These are phyloP conservation scores for Lepidium aucheri DNA, from an alignment of 345 rosid genomes.

Conservation along the genomic window DNA sequence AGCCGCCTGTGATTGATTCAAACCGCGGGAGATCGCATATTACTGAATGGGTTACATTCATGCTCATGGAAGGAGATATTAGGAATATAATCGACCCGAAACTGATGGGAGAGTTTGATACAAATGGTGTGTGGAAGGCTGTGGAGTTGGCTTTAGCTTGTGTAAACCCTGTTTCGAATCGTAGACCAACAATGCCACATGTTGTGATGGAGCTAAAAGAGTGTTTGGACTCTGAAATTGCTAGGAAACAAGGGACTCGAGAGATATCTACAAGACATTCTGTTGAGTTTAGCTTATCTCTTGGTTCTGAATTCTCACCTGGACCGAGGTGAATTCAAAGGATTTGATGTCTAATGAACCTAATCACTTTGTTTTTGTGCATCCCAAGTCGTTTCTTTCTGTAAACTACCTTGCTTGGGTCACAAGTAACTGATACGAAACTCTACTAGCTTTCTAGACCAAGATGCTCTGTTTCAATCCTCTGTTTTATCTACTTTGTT, in stretches of 20 bases:
- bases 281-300: slow-evolving; percentile 4
- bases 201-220: slow-evolving; percentile 33
- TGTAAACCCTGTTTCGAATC: slow-evolving; percentile 17
- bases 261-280: slow-evolving; percentile 3
- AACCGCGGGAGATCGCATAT: slow-evolving; percentile 2
- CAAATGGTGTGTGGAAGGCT: slow-evolving; percentile 38
- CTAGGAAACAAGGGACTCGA: slow-evolving; percentile 13
- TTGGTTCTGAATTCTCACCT: not conserved
- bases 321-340: slow-evolving; percentile 12
- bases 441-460: not conserved
- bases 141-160: slow-evolving; percentile 46
- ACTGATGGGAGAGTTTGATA: slow-evolving; percentile 24
- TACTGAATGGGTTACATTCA: slow-evolving; percentile 29
- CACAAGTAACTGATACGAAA: not conserved
- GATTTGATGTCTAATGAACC: not conserved
- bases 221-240: slow-evolving; percentile 28
- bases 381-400: not conserved
- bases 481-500: not conserved
- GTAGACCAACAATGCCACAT: slow-evolving; percentile 35
- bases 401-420: slow-evolving; percentile 6
- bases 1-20: slow-evolving; percentile 16
- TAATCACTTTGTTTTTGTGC: not conserved
- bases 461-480: not conserved
- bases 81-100: slow-evolving; percentile 34
- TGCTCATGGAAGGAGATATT: slow-evolving; percentile 31